phyloP scores from a whole-genome alignment of 495 filamentous ascomycete species.

The Hypomontagnella monticulosa region DNA sequence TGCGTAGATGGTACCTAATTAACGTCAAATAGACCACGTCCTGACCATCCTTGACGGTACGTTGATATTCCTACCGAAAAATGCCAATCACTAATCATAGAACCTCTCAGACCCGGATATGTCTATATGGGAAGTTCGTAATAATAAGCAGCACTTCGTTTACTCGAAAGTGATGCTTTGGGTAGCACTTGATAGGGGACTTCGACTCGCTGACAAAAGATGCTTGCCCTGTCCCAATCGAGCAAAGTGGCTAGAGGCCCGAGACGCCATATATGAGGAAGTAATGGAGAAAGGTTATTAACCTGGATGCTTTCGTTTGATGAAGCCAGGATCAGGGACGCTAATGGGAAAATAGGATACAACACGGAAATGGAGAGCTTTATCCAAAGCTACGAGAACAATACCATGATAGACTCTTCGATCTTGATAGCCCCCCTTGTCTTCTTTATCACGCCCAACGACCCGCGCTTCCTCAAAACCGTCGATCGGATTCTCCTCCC shows the following conservation, averaged over 20 bases:
- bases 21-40: constrained; percentile 55
- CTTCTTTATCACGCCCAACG: constrained; percentile 78
- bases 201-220: constrained; percentile 75
- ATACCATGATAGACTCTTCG: constrained; percentile 72
- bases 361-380: constrained; percentile 71
- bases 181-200: constrained; percentile 76
- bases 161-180: constrained; percentile 81
- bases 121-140: constrained; percentile 82
- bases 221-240: constrained; percentile 75
- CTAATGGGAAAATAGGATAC: constrained; percentile 55
- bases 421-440: constrained; percentile 78
- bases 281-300: constrained; percentile 69
- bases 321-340: not conserved
- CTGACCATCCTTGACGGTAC: constrained; percentile 60
- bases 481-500: constrained; percentile 72
- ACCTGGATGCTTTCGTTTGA: not conserved
- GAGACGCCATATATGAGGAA: constrained; percentile 74
- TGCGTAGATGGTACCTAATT: not conserved
- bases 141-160: constrained; percentile 74
- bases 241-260: constrained; percentile 65
- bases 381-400: constrained; percentile 75
- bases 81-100: constrained; percentile 7
- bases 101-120: constrained; percentile 66
- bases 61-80: not conserved
- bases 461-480: constrained; percentile 74